Evolutionary conservation across 2,329 filamentous ascomycete genomes (phyloP).

Genomic region (Boeremia lycopersici): DNA sequence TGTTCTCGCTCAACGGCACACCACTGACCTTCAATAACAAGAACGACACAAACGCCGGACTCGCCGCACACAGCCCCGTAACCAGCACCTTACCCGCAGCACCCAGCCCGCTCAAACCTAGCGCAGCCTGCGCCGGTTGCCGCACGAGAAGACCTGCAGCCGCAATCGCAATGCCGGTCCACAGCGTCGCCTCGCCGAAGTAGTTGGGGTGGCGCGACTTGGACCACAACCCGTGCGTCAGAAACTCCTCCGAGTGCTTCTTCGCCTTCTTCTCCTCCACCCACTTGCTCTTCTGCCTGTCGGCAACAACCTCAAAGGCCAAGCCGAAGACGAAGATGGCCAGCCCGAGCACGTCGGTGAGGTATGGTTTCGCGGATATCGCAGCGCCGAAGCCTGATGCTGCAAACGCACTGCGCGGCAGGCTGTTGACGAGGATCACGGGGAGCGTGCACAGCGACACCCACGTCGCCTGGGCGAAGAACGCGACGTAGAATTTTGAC

Average conservation of each 20-base stretch:
- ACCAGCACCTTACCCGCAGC: constrained; percentile 52
- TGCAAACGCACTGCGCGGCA: constrained; percentile 60
- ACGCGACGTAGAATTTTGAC: constrained; percentile 60
- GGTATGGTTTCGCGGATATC: constrained; percentile 47
- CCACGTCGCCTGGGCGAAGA: constrained; percentile 69
- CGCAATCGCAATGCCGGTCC: constrained; percentile 68
- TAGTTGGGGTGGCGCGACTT: constrained; percentile 71
- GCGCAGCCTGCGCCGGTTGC: constrained; percentile 60
- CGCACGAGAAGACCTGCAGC: constrained; percentile 63
- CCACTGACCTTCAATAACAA: constrained; percentile 68
- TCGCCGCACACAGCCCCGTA: constrained; percentile 60
- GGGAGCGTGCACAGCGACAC: constrained; percentile 71
- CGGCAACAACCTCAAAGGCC: constrained; percentile 65
- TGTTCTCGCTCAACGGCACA: constrained; percentile 69
- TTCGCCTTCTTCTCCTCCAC: constrained; percentile 65
- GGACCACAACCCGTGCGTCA: constrained; percentile 67
- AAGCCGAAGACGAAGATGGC: constrained; percentile 65
- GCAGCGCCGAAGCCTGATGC: constrained; percentile 51
- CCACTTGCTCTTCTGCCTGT: constrained; percentile 69
- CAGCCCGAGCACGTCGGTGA: constrained; percentile 64
- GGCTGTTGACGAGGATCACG: constrained; percentile 67
- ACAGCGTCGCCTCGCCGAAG: constrained; percentile 73
- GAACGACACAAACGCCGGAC: constrained; percentile 69
- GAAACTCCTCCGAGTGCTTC: constrained; percentile 69
- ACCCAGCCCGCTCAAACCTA: constrained; percentile 58